Base-by-base conservation (phyloP, 1,284 basidiomycete species). In the Porogramme epimiltina region DNA sequence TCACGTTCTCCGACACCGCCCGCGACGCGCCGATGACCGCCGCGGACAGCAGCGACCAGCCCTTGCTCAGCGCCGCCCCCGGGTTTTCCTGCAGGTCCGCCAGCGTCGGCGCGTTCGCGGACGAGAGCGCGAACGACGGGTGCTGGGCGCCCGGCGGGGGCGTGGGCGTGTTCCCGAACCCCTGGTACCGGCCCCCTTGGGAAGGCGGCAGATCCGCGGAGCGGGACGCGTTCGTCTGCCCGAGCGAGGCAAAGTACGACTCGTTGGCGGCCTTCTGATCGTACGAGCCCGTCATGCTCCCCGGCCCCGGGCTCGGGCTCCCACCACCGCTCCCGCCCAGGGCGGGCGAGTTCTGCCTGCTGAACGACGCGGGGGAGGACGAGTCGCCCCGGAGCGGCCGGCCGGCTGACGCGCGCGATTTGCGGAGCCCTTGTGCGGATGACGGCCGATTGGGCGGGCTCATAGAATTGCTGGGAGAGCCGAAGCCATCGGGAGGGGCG, bases 161-260 rank as follows among this genome's bases (percentile, higher is more conserved):
- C 1, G 80, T 69, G 11, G 88, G 85, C 0, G 87, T 86, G 62
- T 71, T 90, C 5, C 91, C 91, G 66, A 95, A 95, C 15, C 91
- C 92, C 59, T 85, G 82, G 68, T 94, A 94, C 39, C 82, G 81
- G 36, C 91, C 92, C 45, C 91, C 92, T 72, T 93, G 91, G 2
- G 88, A 91, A 23, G 91, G 91, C 2, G 89, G 89, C 25, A 94
- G 70, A 65, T 91, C 76, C 4, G 74, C 79, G 15, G 89, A 78
- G 16, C 91, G 81, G 45, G 69, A 70, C 3, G 89, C 88, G 64
- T 94, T 94, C 8, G 77, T 69, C 47, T 81, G 78, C 10, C 92
- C 92, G 19, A 94, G 78, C 40, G 69, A 73, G 19, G 89, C 71
- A 67, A 94, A 94, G 69, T 82, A 94, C 44, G 73, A 65, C 61